These are phyloP conservation scores for Solanum virginianum DNA, from an alignment of 257 asterid species.

Conservation along the genomic window DNA sequence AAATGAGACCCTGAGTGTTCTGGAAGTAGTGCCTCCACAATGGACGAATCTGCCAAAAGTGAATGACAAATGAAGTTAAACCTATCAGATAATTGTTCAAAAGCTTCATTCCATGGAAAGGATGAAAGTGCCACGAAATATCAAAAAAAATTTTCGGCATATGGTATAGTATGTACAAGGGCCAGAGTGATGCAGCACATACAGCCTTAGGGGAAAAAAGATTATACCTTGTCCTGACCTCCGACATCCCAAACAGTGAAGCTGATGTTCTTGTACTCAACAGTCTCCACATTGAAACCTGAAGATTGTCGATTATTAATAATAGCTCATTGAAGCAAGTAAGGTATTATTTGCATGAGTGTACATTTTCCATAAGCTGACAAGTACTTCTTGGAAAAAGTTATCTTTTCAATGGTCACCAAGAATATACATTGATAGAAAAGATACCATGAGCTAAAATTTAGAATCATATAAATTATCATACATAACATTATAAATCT, in stretches of 20 bases:
- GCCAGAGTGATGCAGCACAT: not conserved
- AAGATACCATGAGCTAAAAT: not conserved
- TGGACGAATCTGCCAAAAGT: constrained; percentile 67
- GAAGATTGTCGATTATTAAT: not conserved
- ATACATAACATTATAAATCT: not conserved
- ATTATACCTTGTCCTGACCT: constrained; percentile 78
- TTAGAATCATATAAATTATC: not conserved
- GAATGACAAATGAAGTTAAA: not conserved
- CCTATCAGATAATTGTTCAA: not conserved
- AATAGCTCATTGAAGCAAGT: not conserved
- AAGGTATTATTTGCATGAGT: not conserved
- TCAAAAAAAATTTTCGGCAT: not conserved
- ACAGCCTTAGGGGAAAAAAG: not conserved
- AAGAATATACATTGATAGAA: not conserved
- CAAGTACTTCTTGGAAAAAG: not conserved
- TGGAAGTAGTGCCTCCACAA: constrained; percentile 97
- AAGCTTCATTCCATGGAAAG: not conserved
- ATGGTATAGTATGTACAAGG: not conserved
- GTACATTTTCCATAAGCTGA: not conserved
- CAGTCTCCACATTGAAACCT: constrained; percentile 91
- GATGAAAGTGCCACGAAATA: not conserved
- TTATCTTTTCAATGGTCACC: not conserved
- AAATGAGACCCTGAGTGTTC: constrained; percentile 85
- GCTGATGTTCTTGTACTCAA: constrained; percentile 83
- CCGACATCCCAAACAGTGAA: constrained; percentile 96